phyloP scores from a whole-genome alignment of 495 filamentous ascomycete genomes.

The Cladorrhinum samala region DNA sequence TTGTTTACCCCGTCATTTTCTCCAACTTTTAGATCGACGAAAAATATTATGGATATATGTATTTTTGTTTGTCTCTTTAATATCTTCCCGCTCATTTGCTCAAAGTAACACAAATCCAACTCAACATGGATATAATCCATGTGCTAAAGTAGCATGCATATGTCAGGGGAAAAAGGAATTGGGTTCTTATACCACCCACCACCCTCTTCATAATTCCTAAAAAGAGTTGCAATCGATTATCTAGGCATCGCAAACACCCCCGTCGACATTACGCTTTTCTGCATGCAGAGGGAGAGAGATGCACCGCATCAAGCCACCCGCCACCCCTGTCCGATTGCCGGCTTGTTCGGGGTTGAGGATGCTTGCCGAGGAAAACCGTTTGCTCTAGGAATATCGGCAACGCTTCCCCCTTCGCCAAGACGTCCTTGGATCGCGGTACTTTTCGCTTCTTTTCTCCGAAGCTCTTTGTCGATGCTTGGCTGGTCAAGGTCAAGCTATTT shows the following conservation, averaged over 20 bases:
- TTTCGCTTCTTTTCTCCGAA: not conserved
- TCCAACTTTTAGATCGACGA: slow-evolving; percentile 6
- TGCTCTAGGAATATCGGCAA: not conserved
- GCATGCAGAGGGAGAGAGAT: no score
- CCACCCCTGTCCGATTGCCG: not conserved
- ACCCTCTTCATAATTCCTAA: no score
- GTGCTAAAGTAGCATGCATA: no score
- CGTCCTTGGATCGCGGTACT: slow-evolving; percentile 5
- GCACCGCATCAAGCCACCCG: no score
- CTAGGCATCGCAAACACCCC: no score
- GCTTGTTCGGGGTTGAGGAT: not conserved
- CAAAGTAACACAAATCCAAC: no score
- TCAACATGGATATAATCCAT: no score
- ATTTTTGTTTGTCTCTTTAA: not conserved
- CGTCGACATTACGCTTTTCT: no score
- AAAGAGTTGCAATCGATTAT: no score
- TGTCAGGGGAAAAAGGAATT: no score
- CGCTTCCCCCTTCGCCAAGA: not conserved
- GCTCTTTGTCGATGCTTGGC: not conserved
- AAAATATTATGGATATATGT: slow-evolving; percentile 2
- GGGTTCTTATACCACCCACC: no score
- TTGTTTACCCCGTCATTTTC: not conserved
- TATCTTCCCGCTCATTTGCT: slow-evolving; percentile 7
- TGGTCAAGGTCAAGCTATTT: not conserved
- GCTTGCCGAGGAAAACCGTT: slow-evolving; percentile 1